These are phyloP conservation scores for Paramecium caudatum DNA, from an alignment of 73 alveolate genomes.

Conservation along the genomic window DNA sequence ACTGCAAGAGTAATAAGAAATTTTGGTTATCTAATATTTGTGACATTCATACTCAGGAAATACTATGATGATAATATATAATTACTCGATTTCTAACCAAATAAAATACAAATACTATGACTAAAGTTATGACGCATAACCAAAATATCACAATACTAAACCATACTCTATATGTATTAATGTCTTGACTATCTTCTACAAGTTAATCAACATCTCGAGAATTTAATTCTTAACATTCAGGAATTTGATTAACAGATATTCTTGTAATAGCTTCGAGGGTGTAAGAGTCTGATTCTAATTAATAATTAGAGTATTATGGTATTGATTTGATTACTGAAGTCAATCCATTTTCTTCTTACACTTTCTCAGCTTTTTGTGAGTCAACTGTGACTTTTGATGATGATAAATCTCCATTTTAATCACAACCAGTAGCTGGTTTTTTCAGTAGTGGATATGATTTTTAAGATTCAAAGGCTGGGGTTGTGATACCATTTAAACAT, in stretches of 20 bases:
- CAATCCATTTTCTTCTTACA: background rate
- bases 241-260: background rate
- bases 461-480: background rate
- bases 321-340: background rate
- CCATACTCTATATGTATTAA: background rate
- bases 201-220: background rate
- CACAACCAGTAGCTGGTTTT: conserved; percentile 49
- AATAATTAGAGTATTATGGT: background rate
- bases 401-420: background rate
- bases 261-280: conserved; percentile 14
- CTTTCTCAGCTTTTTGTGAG: background rate
- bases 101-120: background rate
- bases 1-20: background rate
- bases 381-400: background rate
- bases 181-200: background rate
- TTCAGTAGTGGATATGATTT: conserved; percentile 32
- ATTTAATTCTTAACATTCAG: background rate
- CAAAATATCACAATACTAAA: background rate
- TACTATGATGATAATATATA: background rate
- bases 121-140: background rate
- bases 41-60: background rate
- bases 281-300: background rate
- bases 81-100: conserved; percentile 7
- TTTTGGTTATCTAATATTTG: background rate
- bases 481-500: background rate